A percentile compares a stretch with the other conserved stretches of the same genome.
Evolutionary conservation across 805 yeast genomes (phyloP).

Genomic region (Yamadazyma phyllophila): DNA sequence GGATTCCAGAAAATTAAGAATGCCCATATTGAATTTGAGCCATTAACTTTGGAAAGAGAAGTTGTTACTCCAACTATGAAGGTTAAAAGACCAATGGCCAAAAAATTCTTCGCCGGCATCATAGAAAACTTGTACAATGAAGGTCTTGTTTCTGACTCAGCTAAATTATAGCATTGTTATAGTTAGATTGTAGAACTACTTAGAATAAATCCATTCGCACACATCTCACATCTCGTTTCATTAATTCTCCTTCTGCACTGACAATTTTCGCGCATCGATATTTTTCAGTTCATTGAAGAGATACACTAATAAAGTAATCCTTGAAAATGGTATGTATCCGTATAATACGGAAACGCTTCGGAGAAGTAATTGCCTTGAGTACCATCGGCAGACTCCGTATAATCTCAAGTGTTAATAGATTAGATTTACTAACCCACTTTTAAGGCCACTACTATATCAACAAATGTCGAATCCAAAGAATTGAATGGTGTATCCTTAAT

Average conservation of each 20-base stretch:
- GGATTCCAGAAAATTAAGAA: slow-evolving; percentile 42
- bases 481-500: slow-evolving; percentile 60
- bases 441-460: slow-evolving; percentile 26
- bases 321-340: slow-evolving; percentile 1
- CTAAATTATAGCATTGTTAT: slow-evolving; percentile 19
- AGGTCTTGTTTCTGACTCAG: slow-evolving; percentile 26
- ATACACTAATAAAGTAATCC: background rate
- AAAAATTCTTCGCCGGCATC: slow-evolving; percentile 24
- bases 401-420: background rate
- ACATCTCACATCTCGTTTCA: background rate
- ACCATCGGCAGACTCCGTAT: background rate
- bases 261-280: slow-evolving; percentile 1
- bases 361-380: too few relatives aligned
- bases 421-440: slow-evolving; percentile 2
- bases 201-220: background rate
- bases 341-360: background rate
- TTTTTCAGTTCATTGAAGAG: slow-evolving; percentile 4
- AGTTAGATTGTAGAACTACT: slow-evolving; percentile 20
- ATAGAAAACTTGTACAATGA: slow-evolving; percentile 35
- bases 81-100: slow-evolving; percentile 39
- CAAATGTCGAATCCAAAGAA: slow-evolving; percentile 34
- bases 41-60: slow-evolving; percentile 36
- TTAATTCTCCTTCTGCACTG: too few relatives aligned
- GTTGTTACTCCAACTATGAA: slow-evolving; percentile 44
- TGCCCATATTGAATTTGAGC: slow-evolving; percentile 34